Evolutionary conservation across 2,329 filamentous ascomycete genomes (phyloP), one percentile per base, ranked within the genome.

Genomic region (Fusarium beomiforme): DNA sequence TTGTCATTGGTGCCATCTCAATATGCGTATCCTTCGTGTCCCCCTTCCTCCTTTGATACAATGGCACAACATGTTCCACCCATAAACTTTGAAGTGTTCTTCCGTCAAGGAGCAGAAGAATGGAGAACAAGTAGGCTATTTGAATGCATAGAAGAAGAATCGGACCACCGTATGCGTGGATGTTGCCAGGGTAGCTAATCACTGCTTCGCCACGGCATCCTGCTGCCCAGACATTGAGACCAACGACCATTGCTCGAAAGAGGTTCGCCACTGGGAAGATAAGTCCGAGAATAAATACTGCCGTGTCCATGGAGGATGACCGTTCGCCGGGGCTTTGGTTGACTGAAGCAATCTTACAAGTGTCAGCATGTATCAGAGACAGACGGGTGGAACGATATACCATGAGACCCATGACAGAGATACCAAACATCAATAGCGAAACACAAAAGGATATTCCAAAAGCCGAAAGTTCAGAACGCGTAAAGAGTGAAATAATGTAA

Each of bases 111-210:
- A 41, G 33, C 14, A 60, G 14, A 3, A 60, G 10, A 17, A 56
- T 4, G n/a, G 39, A 16, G 6, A 37, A 37, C 2, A 56, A 4
- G 9, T 60, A 60, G 6, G 34, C 13, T 1, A 37, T n/a, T 11
- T 60, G 57, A 3, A 56, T 33, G 8, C 49, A 56, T 21, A 60
- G 57, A 19, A 60, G 57, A 17, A 60, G 49, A 13, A 60, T 37
- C 8, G 57, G 39, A 6, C 57, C 57, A 2, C 49, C 49, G 34
- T 60, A 60, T 19, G 31, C 49, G 11, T 60, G 39, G 7, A 60
- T 60, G 6, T 37, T 56, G 1, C 36, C 49, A 5, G 57, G n/a
- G 3, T 60, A 56, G 9, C 49, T 17, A 24, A 56, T 60, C 17
- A 31, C 37, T 14, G 39, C 39, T 16, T 60, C 13, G 1, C 37